Conservation (phyloP, 768 basidiomycete species). For the Exsudoporus frostii region DNA sequence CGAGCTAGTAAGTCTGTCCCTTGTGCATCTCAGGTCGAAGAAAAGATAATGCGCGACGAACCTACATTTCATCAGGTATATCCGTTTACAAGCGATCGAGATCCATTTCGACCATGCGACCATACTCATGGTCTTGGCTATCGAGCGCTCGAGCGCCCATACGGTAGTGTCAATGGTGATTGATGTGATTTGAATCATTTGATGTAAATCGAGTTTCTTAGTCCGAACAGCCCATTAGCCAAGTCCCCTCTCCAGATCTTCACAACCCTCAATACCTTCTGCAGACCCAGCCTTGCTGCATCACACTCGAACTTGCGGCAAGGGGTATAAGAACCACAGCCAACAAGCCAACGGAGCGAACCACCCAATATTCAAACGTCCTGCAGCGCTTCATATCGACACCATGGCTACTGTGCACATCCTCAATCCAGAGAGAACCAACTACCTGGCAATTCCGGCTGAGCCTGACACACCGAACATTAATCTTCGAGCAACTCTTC, state of each 20-base stretch:
- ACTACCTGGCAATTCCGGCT: background rate
- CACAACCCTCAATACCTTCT: conserved; percentile 9
- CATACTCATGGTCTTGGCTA: background rate
- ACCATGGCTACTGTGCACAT: conserved; percentile 8
- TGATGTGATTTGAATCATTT: background rate
- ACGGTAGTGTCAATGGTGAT: too few species aligned
- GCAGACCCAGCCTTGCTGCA: background rate
- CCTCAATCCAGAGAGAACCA: background rate
- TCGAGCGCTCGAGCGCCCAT: background rate
- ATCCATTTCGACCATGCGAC: background rate
- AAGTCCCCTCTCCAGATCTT: too few species aligned
- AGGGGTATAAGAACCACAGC: conserved; percentile 10
- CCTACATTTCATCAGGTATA: background rate
- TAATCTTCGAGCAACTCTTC: background rate
- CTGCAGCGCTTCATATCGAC: background rate
- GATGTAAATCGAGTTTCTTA: background rate
- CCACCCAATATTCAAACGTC: background rate
- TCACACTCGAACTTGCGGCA: background rate
- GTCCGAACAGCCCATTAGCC: background rate
- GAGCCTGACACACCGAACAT: background rate
- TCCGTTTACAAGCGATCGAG: too few species aligned
- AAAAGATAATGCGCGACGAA: background rate
- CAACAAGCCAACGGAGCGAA: background rate
- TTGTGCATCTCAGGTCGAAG: background rate
- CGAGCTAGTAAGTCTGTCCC: background rate